phyloP scores from a whole-genome alignment of 2,329 filamentous ascomycete genomes.

The Fusarium azukiicola region DNA sequence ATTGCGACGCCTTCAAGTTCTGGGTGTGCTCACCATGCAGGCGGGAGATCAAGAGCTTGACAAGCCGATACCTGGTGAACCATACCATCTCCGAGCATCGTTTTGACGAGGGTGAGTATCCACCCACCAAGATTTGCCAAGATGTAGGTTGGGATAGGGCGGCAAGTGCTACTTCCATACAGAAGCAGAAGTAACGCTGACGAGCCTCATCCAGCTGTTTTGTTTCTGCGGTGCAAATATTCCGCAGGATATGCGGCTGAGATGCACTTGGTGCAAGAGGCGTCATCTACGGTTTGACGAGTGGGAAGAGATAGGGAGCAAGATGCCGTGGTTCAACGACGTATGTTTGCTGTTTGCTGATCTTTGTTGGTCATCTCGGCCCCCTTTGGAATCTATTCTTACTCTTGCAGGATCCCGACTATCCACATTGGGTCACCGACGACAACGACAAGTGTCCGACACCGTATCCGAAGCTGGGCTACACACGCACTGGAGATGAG shows the following conservation, averaged over 20 bases:
- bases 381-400: not conserved
- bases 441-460: constrained; percentile 9
- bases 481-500: not conserved
- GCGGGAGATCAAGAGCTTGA: not conserved
- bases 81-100: constrained; percentile 26
- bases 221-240: constrained; percentile 34
- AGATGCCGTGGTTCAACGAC: constrained; percentile 42
- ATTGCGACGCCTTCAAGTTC: constrained; percentile 39
- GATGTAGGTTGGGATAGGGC: constrained; percentile 29
- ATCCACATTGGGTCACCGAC: constrained; percentile 36
- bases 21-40: constrained; percentile 39
- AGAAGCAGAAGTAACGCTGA: not conserved
- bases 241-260: not conserved
- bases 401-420: constrained; percentile 28
- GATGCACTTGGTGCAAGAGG: constrained; percentile 46
- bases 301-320: not conserved
- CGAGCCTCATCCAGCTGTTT: constrained; percentile 31
- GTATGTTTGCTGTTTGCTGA: constrained; percentile 13
- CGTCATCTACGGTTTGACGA: constrained; percentile 32
- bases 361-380: too few relatives aligned
- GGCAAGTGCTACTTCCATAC: not conserved
- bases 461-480: constrained; percentile 36
- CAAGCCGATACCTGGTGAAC: not conserved
- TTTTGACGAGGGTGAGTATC: not conserved
- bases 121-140: constrained; percentile 12